Evolutionary conservation across 371 early-diverging fungal species (phyloP), one percentile per base, ranked within the genome.

Genomic region (Apophysomyces variabilis): DNA sequence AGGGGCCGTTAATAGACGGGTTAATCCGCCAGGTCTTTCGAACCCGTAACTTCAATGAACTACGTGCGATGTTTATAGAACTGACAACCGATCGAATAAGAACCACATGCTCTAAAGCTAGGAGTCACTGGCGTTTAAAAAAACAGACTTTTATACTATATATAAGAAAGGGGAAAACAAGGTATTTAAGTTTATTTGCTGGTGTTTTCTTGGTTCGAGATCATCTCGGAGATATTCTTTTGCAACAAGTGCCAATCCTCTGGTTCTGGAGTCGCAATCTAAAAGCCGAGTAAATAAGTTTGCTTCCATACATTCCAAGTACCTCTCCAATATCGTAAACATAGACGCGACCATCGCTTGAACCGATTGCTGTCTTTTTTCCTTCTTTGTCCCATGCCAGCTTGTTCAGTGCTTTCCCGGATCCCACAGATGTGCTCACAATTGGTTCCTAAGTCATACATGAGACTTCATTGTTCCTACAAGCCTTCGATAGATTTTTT

Each of bases 301-400:
- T 18, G 14, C 6, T 43, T 37, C 1, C 56, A n/a, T 3, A 13
- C 26, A 41, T 16, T 26, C 41, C 26, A 44, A 65, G 66, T 84
- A 93, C 91, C 85, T 94, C 94, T 62, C 95, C 96, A 65, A 95
- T 86, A 66, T 97, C 97, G 76, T 95, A 95, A 5, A 96, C 85
- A 69, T 90, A 90, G n/a, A 95, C 84, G 45, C 84, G 82, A 0
- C 96, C 97, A 77, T 97, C 96, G 38, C 89, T 88, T 21, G 93
- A 87, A n/a, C 96, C 97, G 18, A 93, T 79, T 2, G 92, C 93
- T 4, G 90, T 89, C 68, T 86, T 86, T 68, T 83, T 86, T 13
- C 97, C 98, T 43, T 93, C 90, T 74, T 90, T 91, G 71, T 95
- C 92, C 96, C 97, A 98, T 26, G 87, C 89, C 60, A 98, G 69